Conservation (phyloP, 2,329 filamentous ascomycete species). For the Claviceps monticola region DNA sequence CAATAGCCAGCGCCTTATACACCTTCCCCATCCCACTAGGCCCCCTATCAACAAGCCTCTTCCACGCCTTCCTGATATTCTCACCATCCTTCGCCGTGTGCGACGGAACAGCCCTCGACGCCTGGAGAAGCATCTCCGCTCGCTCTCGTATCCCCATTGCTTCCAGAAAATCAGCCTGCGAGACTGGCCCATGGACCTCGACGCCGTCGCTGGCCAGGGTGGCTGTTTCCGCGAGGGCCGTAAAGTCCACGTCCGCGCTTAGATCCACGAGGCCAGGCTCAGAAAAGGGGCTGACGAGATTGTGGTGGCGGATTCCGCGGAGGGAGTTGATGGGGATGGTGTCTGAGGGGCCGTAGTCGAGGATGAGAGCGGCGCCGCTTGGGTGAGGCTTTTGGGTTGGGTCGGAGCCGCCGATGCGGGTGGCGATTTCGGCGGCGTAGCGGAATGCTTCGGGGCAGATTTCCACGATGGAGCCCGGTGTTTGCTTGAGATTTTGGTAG, state of each 20-base stretch:
- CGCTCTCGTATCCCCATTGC: conserved; percentile 74
- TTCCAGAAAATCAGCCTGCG: conserved; percentile 68
- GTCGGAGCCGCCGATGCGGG: conserved; percentile 61
- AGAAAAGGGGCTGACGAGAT: conserved; percentile 63
- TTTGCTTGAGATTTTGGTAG: conserved; percentile 60
- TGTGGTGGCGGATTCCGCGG: conserved; percentile 72
- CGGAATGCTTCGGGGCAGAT: conserved; percentile 77
- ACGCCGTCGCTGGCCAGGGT: conserved; percentile 61
- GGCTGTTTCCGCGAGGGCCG: conserved; percentile 70
- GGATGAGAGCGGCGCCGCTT: conserved; percentile 79
- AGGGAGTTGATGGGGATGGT: conserved; percentile 79
- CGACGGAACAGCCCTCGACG: conserved; percentile 21
- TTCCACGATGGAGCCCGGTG: conserved; percentile 63
- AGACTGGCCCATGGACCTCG: conserved; percentile 84
- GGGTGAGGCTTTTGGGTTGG: conserved; percentile 43
- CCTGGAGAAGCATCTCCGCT: conserved; percentile 50
- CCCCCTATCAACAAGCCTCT: conserved; percentile 68
- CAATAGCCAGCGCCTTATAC: conserved; percentile 84
- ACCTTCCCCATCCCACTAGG: conserved; percentile 84
- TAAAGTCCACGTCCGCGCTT: conserved; percentile 88
- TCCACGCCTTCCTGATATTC: conserved; percentile 57
- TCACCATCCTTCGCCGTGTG: conserved; percentile 33
- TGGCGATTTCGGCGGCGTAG: conserved; percentile 69
- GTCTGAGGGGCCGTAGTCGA: conserved; percentile 78
- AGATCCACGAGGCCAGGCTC: conserved; percentile 75